Conservation (phyloP, 1,284 basidiomycete species). For the Melampsora americana region DNA sequence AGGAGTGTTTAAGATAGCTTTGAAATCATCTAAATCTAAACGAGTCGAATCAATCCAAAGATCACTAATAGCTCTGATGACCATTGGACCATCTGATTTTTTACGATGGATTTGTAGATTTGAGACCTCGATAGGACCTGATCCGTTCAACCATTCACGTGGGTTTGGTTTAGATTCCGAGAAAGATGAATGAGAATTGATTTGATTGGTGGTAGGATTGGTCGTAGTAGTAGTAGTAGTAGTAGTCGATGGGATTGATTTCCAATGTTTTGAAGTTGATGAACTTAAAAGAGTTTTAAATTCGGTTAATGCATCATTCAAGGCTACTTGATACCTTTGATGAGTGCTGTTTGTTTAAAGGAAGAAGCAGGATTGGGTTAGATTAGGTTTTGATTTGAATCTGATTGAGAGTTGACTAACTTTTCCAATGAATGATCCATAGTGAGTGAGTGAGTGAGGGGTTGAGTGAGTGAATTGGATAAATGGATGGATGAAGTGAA, state of each 20-base stretch:
- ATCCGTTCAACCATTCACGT: slow-evolving; percentile 36
- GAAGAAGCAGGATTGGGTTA: too few relatives aligned
- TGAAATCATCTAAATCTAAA: slow-evolving; percentile 30
- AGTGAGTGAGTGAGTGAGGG: too few relatives aligned
- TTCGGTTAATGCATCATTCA: slow-evolving; percentile 43
- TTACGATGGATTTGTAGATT: slow-evolving; percentile 57
- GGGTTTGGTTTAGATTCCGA: slow-evolving; percentile 24
- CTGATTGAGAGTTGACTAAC: too few relatives aligned
- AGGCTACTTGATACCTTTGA: slow-evolving; percentile 45
- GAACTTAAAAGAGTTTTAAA: slow-evolving; percentile 53
- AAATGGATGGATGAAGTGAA: too few relatives aligned
- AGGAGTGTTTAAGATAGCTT: slow-evolving; percentile 32
- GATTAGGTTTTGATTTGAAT: too few relatives aligned
- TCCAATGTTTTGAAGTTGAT: slow-evolving; percentile 55
- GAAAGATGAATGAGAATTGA: slow-evolving; percentile 48
- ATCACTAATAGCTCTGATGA: slow-evolving; percentile 79
- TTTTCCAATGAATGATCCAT: too few relatives aligned
- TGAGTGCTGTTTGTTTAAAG: slow-evolving; percentile 46
- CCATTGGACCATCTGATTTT: slow-evolving; percentile 63
- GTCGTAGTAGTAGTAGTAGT: too few relatives aligned
- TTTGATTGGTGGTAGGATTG: too few relatives aligned
- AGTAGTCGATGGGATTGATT: slow-evolving; percentile 53
- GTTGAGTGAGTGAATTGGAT: too few relatives aligned
- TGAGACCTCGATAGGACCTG: slow-evolving; percentile 52
- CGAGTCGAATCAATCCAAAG: slow-evolving; percentile 59